Percentiles rank a stretch among this genome's conserved stretches.
Conservation (phyloP, 176 grass and related monocot genomes). For the Alopecurus myosuroides region DNA sequence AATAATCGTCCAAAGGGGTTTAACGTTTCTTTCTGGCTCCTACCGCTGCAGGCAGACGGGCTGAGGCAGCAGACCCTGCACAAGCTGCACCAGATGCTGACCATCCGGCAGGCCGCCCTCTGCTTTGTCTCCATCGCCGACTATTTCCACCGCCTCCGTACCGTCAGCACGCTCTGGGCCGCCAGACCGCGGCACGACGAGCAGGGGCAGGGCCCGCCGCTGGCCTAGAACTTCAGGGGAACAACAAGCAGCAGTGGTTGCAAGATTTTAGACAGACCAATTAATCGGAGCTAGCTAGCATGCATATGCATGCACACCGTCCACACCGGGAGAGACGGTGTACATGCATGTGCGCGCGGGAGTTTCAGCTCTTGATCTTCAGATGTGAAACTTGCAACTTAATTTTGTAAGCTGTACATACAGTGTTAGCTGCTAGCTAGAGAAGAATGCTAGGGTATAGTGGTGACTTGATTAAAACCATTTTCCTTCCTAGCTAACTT, state of each 20-base stretch:
- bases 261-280: conserved; percentile 10
- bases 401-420: conserved; percentile 43
- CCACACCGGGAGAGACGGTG: conserved; percentile 20
- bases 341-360: not conserved
- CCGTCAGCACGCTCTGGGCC: conserved; percentile 41
- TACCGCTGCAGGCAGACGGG: conserved; percentile 32
- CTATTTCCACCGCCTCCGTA: conserved; percentile 51
- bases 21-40: not conserved
- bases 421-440: conserved; percentile 19
- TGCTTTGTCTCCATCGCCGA: conserved; percentile 39
- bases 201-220: not conserved
- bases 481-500: not conserved
- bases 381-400: conserved; percentile 20
- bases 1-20: too few species aligned
- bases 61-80: conserved; percentile 49
- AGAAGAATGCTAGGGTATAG: conserved; percentile 17
- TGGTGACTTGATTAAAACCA: not conserved
- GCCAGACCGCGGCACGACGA: conserved; percentile 30
- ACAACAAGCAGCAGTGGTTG: not conserved
- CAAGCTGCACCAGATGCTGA: conserved; percentile 46
- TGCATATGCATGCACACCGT: conserved; percentile 3
- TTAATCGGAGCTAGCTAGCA: not conserved
- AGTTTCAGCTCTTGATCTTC: conserved; percentile 15
- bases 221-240: conserved; percentile 4
- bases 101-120: conserved; percentile 17